Percentiles rank a stretch among this genome's conserved stretches.
phyloP scores from a whole-genome alignment of 176 grass and related monocot genomes.

The Oryza punctata region DNA sequence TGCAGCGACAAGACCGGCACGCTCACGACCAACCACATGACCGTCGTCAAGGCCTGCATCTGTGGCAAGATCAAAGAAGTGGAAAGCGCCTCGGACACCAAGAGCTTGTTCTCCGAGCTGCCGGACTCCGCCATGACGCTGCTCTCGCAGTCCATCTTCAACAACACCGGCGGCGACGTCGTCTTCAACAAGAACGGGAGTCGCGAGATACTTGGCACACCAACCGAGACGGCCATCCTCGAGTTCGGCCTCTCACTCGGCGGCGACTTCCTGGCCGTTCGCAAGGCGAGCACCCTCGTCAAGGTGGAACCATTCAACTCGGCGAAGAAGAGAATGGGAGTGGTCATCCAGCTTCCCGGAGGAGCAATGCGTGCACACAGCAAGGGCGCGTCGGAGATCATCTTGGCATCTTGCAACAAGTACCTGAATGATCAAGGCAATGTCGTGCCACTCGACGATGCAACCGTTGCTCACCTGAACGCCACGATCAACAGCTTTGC shows the following conservation, averaged over 20 bases:
- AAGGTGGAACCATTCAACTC: slow-evolving; percentile 97
- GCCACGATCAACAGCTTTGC: slow-evolving; percentile 80
- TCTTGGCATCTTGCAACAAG: slow-evolving; percentile 79
- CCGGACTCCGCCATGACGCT: slow-evolving; percentile 57
- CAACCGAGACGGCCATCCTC: slow-evolving; percentile 85
- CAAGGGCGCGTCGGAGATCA: slow-evolving; percentile 96
- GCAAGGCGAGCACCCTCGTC: slow-evolving; percentile 63
- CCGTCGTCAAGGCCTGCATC: slow-evolving; percentile 88
- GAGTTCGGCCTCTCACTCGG: slow-evolving; percentile 78
- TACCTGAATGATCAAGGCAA: slow-evolving; percentile 69
- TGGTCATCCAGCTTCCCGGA: slow-evolving; percentile 73
- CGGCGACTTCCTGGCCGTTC: slow-evolving; percentile 67
- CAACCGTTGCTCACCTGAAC: slow-evolving; percentile 53
- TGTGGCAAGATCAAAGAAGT: slow-evolving; percentile 78
- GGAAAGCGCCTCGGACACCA: slow-evolving; percentile 42
- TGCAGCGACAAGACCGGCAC: slow-evolving; percentile 98
- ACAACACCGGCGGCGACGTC: slow-evolving; percentile 88
- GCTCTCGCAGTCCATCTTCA: slow-evolving; percentile 81
- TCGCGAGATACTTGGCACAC: slow-evolving; percentile 84
- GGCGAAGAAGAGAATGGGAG: slow-evolving; percentile 92
- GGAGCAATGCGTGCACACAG: slow-evolving; percentile 66
- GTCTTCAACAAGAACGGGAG: slow-evolving; percentile 73
- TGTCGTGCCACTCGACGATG: slow-evolving; percentile 61
- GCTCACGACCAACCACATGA: slow-evolving; percentile 94
- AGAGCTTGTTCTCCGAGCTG: slow-evolving; percentile 53